Evolutionary conservation across 192 early-diverging fungal genomes (phyloP).

Genomic region (Coemansia furcata): DNA sequence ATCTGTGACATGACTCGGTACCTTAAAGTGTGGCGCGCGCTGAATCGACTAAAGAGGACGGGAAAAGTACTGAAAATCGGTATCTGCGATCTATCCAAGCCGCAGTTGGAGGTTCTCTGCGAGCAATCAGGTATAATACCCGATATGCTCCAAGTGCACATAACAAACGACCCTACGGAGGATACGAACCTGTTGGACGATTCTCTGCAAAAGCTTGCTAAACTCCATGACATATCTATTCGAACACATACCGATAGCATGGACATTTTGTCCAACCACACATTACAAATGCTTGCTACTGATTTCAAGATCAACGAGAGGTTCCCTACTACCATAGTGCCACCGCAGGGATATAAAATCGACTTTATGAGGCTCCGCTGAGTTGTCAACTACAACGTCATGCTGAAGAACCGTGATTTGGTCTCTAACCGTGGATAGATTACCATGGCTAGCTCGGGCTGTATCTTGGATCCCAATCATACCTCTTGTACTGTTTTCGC

Average conservation of each 20-base stretch:
- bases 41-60: constrained; percentile 11
- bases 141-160: constrained; percentile 41
- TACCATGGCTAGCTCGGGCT: too few species aligned
- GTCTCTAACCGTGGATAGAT: constrained; percentile 33
- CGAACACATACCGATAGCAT: constrained; percentile 36
- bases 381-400: constrained; percentile 45
- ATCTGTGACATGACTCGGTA: constrained; percentile 32
- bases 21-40: constrained; percentile 33
- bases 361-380: constrained; percentile 50
- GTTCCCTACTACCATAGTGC: constrained; percentile 49
- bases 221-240: constrained; percentile 17
- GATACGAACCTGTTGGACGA: constrained; percentile 1
- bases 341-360: constrained; percentile 41
- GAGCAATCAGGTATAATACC: constrained; percentile 20
- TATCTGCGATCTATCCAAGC: constrained; percentile 26
- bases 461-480: constrained; percentile 22
- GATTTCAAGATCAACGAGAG: constrained; percentile 50
- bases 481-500: constrained; percentile 1
- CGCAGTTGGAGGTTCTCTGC: constrained; percentile 33
- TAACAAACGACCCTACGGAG: constrained; percentile 7
- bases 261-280: constrained; percentile 26
- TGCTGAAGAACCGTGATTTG: constrained; percentile 31
- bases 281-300: constrained; percentile 36
- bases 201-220: constrained; percentile 22
- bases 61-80: constrained; percentile 41